Base-by-base conservation (phyloP, 768 basidiomycete genomes). In the Hericium erinaceus region DNA sequence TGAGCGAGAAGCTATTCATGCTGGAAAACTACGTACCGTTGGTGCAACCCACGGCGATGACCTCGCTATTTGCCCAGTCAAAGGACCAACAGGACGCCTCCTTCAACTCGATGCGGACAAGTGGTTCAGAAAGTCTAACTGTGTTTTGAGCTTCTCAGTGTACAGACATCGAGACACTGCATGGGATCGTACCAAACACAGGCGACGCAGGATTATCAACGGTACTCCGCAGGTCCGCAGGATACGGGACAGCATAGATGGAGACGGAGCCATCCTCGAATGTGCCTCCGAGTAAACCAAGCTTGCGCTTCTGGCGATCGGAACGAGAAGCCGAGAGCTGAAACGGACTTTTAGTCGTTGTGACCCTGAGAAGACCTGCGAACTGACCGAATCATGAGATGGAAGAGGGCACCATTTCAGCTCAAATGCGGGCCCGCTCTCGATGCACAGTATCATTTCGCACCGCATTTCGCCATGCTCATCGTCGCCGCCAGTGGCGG, bases 401-500 rank as follows among this genome's bases (percentile, higher is more conserved):
- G 94, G 93, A 28, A 93, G 68, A 3, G 95, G 95, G 69, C 95
- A 95, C 95, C 95, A 98, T 70, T 87, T 92, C 13, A 95, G 67
- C 52, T 90, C 87, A 62, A 84, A 80, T 2, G 85, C 88, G 4
- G 88, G 80, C 0, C 95, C 93, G 18, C 77, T 75, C n/a, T 94
- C 86, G 9, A 92, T 62, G 60, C 93, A 95, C 0, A 98, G 65
- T 2, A 94, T 84, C 77, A 97, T 77, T 66, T 92, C 93, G 61
- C 94, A 95, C 16, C 66, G 73, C 76, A 90, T 79, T 56, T 74
- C 69, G 0, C 83, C 83, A 49, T 79, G 73, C 40, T 66, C 57
- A 39, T 40, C 41, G 4, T 56, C 52, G 28, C 1, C 49, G 33
- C 57, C 52, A 2, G 16, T 41, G 12, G 61, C 58, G 50, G 22